Evolutionary conservation across 306 rosid species (phyloP), one percentile per base, ranked within the genome.

Genomic region (Fragaria ananassa): DNA sequence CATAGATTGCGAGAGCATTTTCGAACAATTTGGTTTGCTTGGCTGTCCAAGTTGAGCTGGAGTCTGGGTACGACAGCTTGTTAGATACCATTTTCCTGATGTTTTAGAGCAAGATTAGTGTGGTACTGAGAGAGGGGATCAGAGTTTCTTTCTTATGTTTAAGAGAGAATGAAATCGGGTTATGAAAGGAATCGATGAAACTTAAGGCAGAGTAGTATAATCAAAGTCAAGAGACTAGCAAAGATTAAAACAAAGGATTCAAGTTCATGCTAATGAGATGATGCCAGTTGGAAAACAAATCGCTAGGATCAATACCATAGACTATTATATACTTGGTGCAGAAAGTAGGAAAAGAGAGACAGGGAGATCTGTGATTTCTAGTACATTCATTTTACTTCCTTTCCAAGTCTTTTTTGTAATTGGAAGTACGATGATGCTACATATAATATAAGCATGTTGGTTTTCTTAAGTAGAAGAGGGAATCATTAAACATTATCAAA

Each of bases 1-100:
- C 88, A 68, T 85, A 86, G 42, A 89, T 81, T 39, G 97, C 94
- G 75, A 91, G 81, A 53, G 88, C 94, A 79, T 75, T 89, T 77
- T 91, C 97, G 44, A 86, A 87, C 81, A 78, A 51, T 80, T 86
- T 86, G 77, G 89, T 84, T 82, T 91, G 82, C 84, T 82, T 68
- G 25, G 81, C 79, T 61, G 91, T 87, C 94, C 94, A 91, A 69
- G 76, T 77, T 21, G 71, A 42, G 63, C 51, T 71, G 45, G 82
- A 76, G 63, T 62, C 63, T 44, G 86, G 68, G 37, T 82, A 78
- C 61, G 84, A 70, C 68, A 70, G 63, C 50, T 71, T 72, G 69
- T 66, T 71, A 45, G 88, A 67, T 82, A 79, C 80, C 96, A 90
- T 90, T 77, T 72, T 69, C 70, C 75, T 66, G 77, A 71, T 65